phyloP scores from a whole-genome alignment of 2,329 filamentous ascomycete species.

The Apiospora koreana region DNA sequence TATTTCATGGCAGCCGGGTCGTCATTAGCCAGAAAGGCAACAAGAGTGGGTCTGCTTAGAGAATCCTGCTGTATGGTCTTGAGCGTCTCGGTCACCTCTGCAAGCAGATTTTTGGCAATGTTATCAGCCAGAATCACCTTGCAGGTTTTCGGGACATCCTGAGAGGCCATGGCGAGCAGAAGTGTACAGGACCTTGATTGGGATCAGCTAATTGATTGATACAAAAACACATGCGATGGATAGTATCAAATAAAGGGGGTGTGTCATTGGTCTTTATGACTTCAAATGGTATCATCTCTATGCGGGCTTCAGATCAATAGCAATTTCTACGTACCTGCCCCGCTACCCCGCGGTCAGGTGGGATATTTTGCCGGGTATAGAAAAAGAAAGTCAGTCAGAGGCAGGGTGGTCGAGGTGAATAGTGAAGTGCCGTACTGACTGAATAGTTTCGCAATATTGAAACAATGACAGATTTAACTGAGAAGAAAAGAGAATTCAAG shows the following conservation, averaged over 20 bases:
- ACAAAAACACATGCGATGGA: too few species aligned
- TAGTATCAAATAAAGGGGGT: neutral
- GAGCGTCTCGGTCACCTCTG: conserved; percentile 76
- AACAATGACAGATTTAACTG: neutral
- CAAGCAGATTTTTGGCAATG: conserved; percentile 79
- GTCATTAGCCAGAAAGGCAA: conserved; percentile 88
- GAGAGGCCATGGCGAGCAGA: conserved; percentile 38
- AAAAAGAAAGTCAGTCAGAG: neutral
- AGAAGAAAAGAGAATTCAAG: neutral
- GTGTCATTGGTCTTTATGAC: neutral
- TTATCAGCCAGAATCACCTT: conserved; percentile 90
- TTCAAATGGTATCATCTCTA: neutral
- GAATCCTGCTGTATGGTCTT: conserved; percentile 64
- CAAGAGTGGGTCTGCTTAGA: conserved; percentile 68
- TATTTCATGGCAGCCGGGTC: conserved; percentile 93
- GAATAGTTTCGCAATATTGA: neutral
- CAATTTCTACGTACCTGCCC: conserved; percentile 15
- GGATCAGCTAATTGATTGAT: neutral
- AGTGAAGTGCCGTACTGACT: neutral
- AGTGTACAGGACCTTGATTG: conserved; percentile 9
- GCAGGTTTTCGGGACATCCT: conserved; percentile 66
- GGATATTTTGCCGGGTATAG: neutral
- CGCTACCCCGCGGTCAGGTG: conserved; percentile 16
- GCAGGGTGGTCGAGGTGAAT: neutral
- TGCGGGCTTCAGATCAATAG: neutral